Evolutionary conservation across 1,284 basidiomycete species (phyloP).

Genomic region (Marasmius tenuissimus): DNA sequence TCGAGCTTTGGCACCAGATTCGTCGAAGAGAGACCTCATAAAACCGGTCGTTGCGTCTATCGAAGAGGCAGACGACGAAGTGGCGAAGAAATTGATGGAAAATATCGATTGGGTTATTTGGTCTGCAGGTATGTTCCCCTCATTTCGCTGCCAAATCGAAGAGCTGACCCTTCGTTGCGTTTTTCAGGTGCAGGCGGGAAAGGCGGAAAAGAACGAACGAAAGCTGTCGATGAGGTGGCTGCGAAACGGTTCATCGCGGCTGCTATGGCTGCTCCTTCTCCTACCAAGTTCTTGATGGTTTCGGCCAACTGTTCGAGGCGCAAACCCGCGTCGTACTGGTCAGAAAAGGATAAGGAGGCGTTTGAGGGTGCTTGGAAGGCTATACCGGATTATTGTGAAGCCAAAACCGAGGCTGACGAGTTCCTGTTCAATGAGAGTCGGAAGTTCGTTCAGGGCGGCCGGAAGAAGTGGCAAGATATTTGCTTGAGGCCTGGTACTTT

Average conservation of each 20-base stretch:
- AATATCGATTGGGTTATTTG: conserved; percentile 1
- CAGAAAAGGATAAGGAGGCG: neutral
- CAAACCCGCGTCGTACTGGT: neutral
- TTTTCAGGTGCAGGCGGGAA: neutral
- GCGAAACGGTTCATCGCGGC: conserved; percentile 1
- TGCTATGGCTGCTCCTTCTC: neutral
- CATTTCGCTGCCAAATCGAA: neutral
- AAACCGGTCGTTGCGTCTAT: conserved; percentile 1
- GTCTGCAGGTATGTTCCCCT: neutral
- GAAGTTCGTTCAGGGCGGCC: neutral
- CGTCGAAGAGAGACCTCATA: neutral
- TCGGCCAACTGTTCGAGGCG: neutral
- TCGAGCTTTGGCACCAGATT: neutral
- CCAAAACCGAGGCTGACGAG: neutral
- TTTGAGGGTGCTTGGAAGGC: neutral
- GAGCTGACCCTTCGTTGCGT: neutral
- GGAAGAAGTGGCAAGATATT: neutral
- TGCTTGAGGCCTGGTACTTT: neutral
- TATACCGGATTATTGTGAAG: neutral
- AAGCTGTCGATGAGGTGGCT: neutral
- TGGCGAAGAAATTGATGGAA: conserved; percentile 1
- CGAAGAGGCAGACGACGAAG: neutral
- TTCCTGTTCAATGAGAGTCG: neutral
- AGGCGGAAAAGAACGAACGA: conserved; percentile 1
- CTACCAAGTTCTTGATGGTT: neutral